Evolutionary conservation across 345 rosid species (phyloP).

Genomic region (Dipteronia dyeriana): DNA sequence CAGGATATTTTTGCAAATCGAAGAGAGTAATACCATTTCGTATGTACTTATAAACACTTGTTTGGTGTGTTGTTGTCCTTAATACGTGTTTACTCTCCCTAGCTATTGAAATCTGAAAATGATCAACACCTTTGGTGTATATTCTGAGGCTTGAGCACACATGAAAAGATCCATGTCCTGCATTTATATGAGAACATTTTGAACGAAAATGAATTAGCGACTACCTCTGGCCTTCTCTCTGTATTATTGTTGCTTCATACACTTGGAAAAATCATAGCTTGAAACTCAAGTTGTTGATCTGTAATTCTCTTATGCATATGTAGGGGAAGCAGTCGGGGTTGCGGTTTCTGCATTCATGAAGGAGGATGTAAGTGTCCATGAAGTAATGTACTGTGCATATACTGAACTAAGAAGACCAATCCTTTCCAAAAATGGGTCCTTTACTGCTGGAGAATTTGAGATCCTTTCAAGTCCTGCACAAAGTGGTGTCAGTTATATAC

Average conservation of each 20-base stretch:
- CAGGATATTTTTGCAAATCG: not conserved
- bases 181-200: too few relatives aligned
- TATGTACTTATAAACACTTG: not conserved
- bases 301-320: not conserved
- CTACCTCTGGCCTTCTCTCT: not conserved
- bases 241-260: not conserved
- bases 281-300: not conserved
- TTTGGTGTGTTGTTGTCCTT: not conserved
- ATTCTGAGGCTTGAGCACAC: too few relatives aligned
- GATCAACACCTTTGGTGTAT: too few relatives aligned
- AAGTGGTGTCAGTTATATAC: constrained; percentile 45
- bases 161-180: not conserved
- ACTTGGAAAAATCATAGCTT: not conserved
- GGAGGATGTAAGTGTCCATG: constrained; percentile 50
- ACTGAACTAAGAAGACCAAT: constrained; percentile 55
- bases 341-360: constrained; percentile 58
- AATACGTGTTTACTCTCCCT: too few relatives aligned
- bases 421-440: constrained; percentile 24
- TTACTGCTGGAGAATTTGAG: constrained; percentile 52
- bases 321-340: constrained; percentile 93
- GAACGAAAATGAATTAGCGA: not conserved
- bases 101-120: too few relatives aligned
- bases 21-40: not conserved
- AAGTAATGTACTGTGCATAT: constrained; percentile 79
- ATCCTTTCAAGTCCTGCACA: constrained; percentile 39